A percentile compares a stretch with the other conserved stretches of the same genome.
Evolutionary conservation across 1,284 basidiomycete genomes (phyloP).

Genomic region (Melampsora larici-populina): DNA sequence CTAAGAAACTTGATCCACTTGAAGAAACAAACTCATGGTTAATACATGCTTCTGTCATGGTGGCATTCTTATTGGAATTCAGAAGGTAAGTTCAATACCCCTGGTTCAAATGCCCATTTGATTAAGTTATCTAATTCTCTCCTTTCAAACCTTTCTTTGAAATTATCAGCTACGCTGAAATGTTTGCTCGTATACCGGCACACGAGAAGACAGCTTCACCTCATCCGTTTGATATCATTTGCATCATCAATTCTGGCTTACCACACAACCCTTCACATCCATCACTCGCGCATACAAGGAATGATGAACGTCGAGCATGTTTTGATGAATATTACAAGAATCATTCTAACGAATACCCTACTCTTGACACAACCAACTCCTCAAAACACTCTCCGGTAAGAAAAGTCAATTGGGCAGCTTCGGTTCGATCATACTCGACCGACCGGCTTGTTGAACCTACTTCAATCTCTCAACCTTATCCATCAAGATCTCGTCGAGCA

Average conservation of each 20-base stretch:
- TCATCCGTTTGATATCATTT: constrained; percentile 42
- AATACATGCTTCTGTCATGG: background rate
- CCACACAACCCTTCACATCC: background rate
- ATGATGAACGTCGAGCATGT: constrained; percentile 3
- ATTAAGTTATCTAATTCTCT: background rate
- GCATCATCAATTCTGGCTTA: constrained; percentile 14
- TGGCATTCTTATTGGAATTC: constrained; percentile 39
- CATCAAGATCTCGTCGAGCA: background rate
- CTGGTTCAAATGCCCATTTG: background rate
- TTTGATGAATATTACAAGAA: constrained; percentile 9
- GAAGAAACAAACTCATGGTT: constrained; percentile 24
- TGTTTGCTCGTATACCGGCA: constrained; percentile 12
- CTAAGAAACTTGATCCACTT: background rate
- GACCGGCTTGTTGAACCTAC: constrained; percentile 14
- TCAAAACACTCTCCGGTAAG: background rate
- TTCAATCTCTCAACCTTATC: background rate
- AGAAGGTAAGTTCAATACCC: background rate
- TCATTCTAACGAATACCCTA: background rate
- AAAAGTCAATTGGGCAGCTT: constrained; percentile 40
- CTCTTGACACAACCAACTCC: background rate
- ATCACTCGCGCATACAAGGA: background rate
- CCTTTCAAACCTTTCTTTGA: background rate
- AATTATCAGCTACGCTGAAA: constrained; percentile 11
- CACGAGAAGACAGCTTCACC: constrained; percentile 19
- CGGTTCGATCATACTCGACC: constrained; percentile 19